A percentile compares a stretch with the other conserved stretches of the same genome.
Evolutionary conservation across 2,329 filamentous ascomycete genomes (phyloP).

Genomic region (Gliomastix tumulicola): DNA sequence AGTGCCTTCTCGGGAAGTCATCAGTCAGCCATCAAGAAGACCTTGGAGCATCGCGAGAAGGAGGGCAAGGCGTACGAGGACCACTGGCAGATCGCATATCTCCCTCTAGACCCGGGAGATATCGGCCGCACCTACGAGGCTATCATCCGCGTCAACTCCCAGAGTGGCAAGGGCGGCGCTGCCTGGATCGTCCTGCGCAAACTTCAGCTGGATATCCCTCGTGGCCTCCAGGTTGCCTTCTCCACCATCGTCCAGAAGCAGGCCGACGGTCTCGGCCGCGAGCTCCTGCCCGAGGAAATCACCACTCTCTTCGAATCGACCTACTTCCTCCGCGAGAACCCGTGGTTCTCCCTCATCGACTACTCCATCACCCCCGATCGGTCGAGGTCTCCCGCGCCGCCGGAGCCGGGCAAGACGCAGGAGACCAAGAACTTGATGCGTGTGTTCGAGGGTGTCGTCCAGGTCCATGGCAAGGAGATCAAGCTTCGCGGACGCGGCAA

Average conservation of each 20-base stretch:
- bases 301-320: slow-evolving; percentile 80
- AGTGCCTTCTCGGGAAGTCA: slow-evolving; percentile 89
- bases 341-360: slow-evolving; percentile 80
- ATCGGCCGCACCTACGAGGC: slow-evolving; percentile 97
- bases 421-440: slow-evolving; percentile 74
- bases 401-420: slow-evolving; percentile 61
- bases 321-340: slow-evolving; percentile 78
- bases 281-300: slow-evolving; percentile 80
- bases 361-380: slow-evolving; percentile 87
- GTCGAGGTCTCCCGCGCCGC: slow-evolving; percentile 64
- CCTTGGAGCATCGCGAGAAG: slow-evolving; percentile 64
- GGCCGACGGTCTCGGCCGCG: slow-evolving; percentile 74
- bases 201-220: slow-evolving; percentile 85
- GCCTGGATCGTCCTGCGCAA: slow-evolving; percentile 91
- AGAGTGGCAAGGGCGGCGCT: slow-evolving; percentile 88
- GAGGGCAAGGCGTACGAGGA: slow-evolving; percentile 53
- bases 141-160: slow-evolving; percentile 95
- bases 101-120: slow-evolving; percentile 86
- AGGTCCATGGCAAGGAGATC: slow-evolving; percentile 75
- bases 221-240: slow-evolving; percentile 87
- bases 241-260: slow-evolving; percentile 77
- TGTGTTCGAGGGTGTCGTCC: slow-evolving; percentile 77
- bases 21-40: slow-evolving; percentile 95
- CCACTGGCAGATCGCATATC: slow-evolving; percentile 81
- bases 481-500: slow-evolving; percentile 75